A percentile compares a stretch with the other conserved stretches of the same genome.
Evolutionary conservation across 2,329 filamentous ascomycete genomes (phyloP).

Genomic region (Beauveria rudraprayagi): DNA sequence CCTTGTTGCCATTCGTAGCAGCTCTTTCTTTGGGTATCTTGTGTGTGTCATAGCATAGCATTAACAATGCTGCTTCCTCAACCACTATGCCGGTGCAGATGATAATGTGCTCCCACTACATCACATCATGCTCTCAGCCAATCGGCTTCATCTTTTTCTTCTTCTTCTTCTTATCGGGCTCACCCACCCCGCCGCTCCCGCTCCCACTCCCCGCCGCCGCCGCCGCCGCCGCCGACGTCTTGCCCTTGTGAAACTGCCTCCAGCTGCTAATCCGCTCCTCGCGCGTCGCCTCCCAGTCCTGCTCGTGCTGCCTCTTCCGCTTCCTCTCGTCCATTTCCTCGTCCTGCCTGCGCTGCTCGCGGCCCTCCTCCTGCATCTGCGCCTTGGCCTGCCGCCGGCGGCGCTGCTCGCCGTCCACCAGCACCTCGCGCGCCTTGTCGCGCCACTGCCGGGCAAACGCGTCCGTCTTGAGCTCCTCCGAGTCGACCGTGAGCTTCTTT

Average conservation of each 20-base stretch:
- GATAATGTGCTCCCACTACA: too few species aligned
- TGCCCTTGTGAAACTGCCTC: constrained; percentile 81
- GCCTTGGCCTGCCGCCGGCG: constrained; percentile 80
- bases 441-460: constrained; percentile 82
- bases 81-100: not conserved
- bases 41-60: not conserved
- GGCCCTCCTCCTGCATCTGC: constrained; percentile 92
- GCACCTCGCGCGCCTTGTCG: constrained; percentile 79
- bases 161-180: constrained; percentile 47
- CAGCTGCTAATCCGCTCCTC: constrained; percentile 90
- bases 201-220: not conserved
- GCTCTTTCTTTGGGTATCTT: constrained; percentile 5
- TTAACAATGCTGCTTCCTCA: not conserved
- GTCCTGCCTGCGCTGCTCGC: constrained; percentile 78
- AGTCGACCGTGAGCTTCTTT: constrained; percentile 86
- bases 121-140: constrained; percentile 30
- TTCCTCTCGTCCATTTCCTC: constrained; percentile 75
- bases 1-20: not conserved
- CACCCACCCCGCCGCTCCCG: constrained; percentile 15
- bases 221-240: constrained; percentile 27
- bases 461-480: constrained; percentile 74
- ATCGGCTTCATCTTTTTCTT: constrained; percentile 65
- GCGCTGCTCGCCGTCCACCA: constrained; percentile 87
- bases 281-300: constrained; percentile 89
- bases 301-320: constrained; percentile 82